phyloP scores from a whole-genome alignment of 768 basidiomycete genomes.

The Kondoa malvinella region DNA sequence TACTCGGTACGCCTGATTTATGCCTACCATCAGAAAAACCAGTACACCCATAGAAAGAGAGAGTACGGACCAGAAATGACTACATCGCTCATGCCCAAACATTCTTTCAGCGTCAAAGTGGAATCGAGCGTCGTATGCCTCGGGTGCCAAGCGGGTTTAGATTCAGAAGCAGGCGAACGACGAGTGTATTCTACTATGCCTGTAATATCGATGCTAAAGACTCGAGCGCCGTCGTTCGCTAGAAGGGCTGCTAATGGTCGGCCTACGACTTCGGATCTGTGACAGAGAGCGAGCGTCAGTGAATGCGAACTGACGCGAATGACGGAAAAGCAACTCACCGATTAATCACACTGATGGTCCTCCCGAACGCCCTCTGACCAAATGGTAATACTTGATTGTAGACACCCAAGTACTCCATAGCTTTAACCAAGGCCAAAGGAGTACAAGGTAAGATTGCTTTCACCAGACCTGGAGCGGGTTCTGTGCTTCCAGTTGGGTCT shows the following conservation, averaged over 20 bases:
- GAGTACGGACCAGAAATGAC: slow-evolving; percentile 45
- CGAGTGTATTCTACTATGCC: slow-evolving; percentile 92
- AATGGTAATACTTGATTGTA: slow-evolving; percentile 85
- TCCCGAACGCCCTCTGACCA: slow-evolving; percentile 86
- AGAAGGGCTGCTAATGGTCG: slow-evolving; percentile 87
- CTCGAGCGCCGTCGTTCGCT: slow-evolving; percentile 89
- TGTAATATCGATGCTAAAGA: slow-evolving; percentile 88
- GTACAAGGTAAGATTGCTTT: slow-evolving; percentile 97
- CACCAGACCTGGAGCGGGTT: slow-evolving; percentile 39
- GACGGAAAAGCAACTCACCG: slow-evolving; percentile 45
- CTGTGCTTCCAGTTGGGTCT: slow-evolving; percentile 23
- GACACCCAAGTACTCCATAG: slow-evolving; percentile 71
- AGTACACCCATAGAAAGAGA: neutral
- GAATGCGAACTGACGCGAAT: neutral
- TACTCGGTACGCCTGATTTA: slow-evolving; percentile 65
- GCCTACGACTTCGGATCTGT: slow-evolving; percentile 87
- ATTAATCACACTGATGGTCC: slow-evolving; percentile 85
- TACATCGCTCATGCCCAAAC: slow-evolving; percentile 70
- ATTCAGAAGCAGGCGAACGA: slow-evolving; percentile 7
- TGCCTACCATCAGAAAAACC: neutral
- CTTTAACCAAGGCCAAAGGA: slow-evolving; percentile 89
- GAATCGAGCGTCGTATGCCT: slow-evolving; percentile 63
- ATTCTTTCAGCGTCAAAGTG: slow-evolving; percentile 54
- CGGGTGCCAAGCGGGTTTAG: slow-evolving; percentile 52
- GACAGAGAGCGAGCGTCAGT: slow-evolving; percentile 4